These are phyloP conservation scores for Myxozyma monticola DNA, from an alignment of 805 yeast species.

Conservation along the genomic window DNA sequence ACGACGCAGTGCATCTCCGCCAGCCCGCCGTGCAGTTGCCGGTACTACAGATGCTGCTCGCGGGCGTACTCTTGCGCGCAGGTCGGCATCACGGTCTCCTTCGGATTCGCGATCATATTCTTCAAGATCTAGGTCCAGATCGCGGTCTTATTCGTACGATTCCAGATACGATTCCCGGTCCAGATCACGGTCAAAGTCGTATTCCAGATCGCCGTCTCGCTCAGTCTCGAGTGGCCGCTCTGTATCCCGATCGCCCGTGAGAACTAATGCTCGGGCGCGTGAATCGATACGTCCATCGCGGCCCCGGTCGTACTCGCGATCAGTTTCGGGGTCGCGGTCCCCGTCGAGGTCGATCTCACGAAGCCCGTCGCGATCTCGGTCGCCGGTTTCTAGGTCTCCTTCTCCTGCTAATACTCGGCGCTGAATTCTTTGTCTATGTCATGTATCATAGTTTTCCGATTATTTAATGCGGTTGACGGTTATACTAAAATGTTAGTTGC, in stretches of 20 bases:
- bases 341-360: conserved; percentile 13
- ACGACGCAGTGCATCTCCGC: no score
- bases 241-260: conserved; percentile 2
- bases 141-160: conserved; percentile 10
- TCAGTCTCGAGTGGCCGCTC: conserved; percentile 1
- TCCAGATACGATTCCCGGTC: conserved; percentile 2
- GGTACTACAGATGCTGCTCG: conserved; percentile 22
- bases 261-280: no score
- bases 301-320: conserved; percentile 16
- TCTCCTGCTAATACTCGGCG: no score
- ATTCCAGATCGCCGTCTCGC: not conserved
- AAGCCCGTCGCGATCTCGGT: not conserved
- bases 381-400: conserved; percentile 11
- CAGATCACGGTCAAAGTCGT: conserved; percentile 5
- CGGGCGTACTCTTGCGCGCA: conserved; percentile 4
- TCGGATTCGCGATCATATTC: conserved; percentile 12
- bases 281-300: no score
- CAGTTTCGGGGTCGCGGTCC: conserved; percentile 18
- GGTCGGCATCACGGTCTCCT: conserved; percentile 5
- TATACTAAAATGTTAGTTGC: no score
- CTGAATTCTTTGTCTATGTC: no score
- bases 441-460: no score
- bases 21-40: no score
- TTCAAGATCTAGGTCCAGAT: conserved; percentile 6
- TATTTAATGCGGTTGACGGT: no score